Conservation (phyloP, 345 rosid species). For the Pistacia atlantica region DNA sequence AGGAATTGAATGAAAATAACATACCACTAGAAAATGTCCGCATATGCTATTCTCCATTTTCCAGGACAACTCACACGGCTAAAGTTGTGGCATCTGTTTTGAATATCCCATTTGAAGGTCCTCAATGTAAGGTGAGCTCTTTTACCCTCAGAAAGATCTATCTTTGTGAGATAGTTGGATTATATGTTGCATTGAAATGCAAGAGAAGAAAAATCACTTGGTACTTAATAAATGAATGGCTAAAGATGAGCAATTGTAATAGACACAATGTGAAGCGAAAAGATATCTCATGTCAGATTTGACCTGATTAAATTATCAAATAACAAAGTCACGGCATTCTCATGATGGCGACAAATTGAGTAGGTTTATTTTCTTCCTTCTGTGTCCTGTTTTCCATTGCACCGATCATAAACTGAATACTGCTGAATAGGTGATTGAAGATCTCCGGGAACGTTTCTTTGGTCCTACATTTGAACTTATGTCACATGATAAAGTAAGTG, state of each 20-base stretch:
- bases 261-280: neutral
- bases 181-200: conserved; percentile 6
- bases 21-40: conserved; percentile 61
- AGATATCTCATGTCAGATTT: no score
- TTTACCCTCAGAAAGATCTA: neutral
- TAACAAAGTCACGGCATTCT: no score
- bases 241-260: neutral
- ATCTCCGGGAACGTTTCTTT: conserved; percentile 88
- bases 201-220: neutral
- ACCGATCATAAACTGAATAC: conserved; percentile 11
- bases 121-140: conserved; percentile 68
- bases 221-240: neutral
- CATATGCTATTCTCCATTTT: conserved; percentile 89
- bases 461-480: conserved; percentile 83
- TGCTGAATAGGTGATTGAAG: conserved; percentile 59
- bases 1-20: conserved; percentile 70
- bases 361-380: neutral
- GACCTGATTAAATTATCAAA: no score
- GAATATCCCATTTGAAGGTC: conserved; percentile 65
- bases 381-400: neutral
- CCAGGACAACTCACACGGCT: conserved; percentile 89
- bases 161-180: neutral
- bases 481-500: conserved; percentile 79
- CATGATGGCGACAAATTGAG: neutral
- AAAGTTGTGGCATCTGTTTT: conserved; percentile 65